Evolutionary conservation across 1,139 yeast genomes (phyloP).

Genomic region (Scheffersomyces titani): DNA sequence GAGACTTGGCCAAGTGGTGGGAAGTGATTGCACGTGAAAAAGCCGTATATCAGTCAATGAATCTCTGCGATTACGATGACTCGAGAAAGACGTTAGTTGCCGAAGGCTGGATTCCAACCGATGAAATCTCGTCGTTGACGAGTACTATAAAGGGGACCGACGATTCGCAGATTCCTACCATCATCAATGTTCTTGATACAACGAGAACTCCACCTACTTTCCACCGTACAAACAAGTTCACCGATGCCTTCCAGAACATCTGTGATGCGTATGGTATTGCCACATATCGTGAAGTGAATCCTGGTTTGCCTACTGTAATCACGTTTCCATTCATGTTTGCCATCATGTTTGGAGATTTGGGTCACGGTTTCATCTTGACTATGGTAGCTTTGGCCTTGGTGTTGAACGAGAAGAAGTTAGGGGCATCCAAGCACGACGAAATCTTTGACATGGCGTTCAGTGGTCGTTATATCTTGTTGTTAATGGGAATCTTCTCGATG

Average conservation of each 20-base stretch:
- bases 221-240: constrained; percentile 89
- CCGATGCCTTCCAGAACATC: constrained; percentile 87
- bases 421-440: constrained; percentile 77
- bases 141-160: constrained; percentile 30
- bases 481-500: constrained; percentile 93
- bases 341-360: constrained; percentile 98
- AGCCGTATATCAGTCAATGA: constrained; percentile 67
- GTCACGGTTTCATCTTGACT: constrained; percentile 85
- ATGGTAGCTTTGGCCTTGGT: constrained; percentile 74
- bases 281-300: constrained; percentile 92
- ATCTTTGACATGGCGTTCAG: constrained; percentile 94
- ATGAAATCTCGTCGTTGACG: constrained; percentile 46
- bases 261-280: constrained; percentile 96
- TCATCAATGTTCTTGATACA: constrained; percentile 76
- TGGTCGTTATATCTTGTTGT: constrained; percentile 84
- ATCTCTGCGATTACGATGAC: constrained; percentile 65
- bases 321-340: constrained; percentile 99
- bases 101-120: constrained; percentile 81
- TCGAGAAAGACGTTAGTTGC: constrained; percentile 66
- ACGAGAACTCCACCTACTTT: constrained; percentile 90
- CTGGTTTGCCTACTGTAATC: constrained; percentile 90
- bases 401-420: constrained; percentile 64
- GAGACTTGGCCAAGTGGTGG: constrained; percentile 72
- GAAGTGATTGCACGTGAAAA: constrained; percentile 69
- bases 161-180: constrained; percentile 58